Conservation (phyloP, 2,329 filamentous ascomycete species). For the Curvularia lunata region DNA sequence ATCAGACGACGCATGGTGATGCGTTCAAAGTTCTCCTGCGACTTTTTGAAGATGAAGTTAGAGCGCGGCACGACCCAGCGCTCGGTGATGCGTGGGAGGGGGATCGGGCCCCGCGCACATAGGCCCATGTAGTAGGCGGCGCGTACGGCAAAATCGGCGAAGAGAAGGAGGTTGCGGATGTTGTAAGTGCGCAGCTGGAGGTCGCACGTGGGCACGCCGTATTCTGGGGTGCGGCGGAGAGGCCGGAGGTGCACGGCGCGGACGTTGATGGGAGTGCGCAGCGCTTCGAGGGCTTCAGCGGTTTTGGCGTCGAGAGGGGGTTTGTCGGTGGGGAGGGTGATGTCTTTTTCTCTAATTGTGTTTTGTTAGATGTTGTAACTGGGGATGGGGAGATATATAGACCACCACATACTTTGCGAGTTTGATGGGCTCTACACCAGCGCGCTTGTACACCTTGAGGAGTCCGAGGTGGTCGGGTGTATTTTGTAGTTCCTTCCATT, state of each 20-base stretch:
- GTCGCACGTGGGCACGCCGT: slow-evolving; percentile 84
- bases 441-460: slow-evolving; percentile 41
- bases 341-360: slow-evolving; percentile 33
- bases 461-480: slow-evolving; percentile 41
- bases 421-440: slow-evolving; percentile 44
- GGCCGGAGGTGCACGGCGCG: slow-evolving; percentile 87
- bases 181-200: slow-evolving; percentile 93
- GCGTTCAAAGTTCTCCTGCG: slow-evolving; percentile 96
- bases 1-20: slow-evolving; percentile 85
- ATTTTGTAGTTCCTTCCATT: slow-evolving; percentile 40
- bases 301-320: slow-evolving; percentile 37
- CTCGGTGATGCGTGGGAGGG: slow-evolving; percentile 84
- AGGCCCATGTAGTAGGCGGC: slow-evolving; percentile 93
- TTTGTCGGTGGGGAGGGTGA: slow-evolving; percentile 41
- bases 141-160: slow-evolving; percentile 90
- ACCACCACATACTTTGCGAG: slow-evolving; percentile 39
- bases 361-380: not conserved
- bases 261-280: slow-evolving; percentile 70
- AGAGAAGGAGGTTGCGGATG: slow-evolving; percentile 89
- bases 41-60: slow-evolving; percentile 96
- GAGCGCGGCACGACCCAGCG: slow-evolving; percentile 91
- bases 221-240: slow-evolving; percentile 73
- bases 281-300: slow-evolving; percentile 39
- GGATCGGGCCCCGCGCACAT: slow-evolving; percentile 82
- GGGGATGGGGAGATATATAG: not conserved